Base-by-base conservation (phyloP, 1,284 basidiomycete genomes). In the Malassezia dermatis region DNA sequence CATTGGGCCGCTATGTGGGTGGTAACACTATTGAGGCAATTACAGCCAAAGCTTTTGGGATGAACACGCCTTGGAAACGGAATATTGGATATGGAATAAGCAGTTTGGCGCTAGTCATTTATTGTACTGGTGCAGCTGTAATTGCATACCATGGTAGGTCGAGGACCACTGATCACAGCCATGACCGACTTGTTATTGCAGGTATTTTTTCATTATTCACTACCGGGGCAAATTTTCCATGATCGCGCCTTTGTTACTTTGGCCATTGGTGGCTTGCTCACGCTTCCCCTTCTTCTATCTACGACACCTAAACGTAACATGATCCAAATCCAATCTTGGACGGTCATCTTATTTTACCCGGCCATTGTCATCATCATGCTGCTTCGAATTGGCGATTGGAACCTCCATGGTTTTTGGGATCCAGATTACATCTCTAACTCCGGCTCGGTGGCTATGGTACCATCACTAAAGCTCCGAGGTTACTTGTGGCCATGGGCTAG, bases 251-350 rank as follows among this genome's bases (percentile, higher is more conserved):
- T 71, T 37, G 65, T 71, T 27, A 73, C 71, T 0, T 48, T 71
- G 17, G 63, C 65, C 8, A 55, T 72, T 2, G 69, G 67, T 13
- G 69, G 66, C 0, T 31, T 64, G 30, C 59, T 71, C 30, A 63
- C 63, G 7, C 53, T 65, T 4, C 69, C 71, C 17, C 53, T 73
- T 23, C 63, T 73, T 48, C 60, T 71, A 51, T 61, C 69, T 10
- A 63, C 69, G 3, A 65, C 71, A 15, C 66, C 69, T 19, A 71
- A 73, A 53, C 66, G 71, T 23, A 69, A 64, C 35, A 43, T 73
- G 11, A 70, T 73, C 50, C 64, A 67, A 15, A 61, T 73, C 48
- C 65, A 66, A 23, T 66, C 71, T 0, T 62, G 59, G 39, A 57
- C 62, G 28, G 59, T 64, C 11, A 23, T 68, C 8, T 27, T 62